These are phyloP conservation scores for Simmondsia chinensis DNA, from an alignment of 148 eudicot genomes.

Conservation along the genomic window DNA sequence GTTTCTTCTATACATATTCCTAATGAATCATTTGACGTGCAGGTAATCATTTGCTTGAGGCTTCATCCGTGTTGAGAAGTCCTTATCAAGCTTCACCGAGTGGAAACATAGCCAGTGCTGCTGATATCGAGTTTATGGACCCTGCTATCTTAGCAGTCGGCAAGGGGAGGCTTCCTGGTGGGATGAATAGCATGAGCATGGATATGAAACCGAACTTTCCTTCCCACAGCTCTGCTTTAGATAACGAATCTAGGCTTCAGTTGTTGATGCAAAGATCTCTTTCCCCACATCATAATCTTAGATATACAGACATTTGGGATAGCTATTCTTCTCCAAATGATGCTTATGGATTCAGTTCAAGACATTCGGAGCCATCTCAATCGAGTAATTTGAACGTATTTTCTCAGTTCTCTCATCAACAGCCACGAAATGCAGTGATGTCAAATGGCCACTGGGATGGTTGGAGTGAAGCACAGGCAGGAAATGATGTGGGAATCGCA, in stretches of 20 bases:
- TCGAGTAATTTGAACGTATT: slow-evolving; percentile 25
- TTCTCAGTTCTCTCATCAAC: slow-evolving; percentile 39
- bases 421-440: slow-evolving; percentile 34
- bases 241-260: slow-evolving; percentile 60
- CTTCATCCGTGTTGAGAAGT: slow-evolving; percentile 42
- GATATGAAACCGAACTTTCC: slow-evolving; percentile 46
- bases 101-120: slow-evolving; percentile 29
- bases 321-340: slow-evolving; percentile 29
- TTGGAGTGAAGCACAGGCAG: slow-evolving; percentile 29
- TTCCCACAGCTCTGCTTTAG: slow-evolving; percentile 44
- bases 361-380: slow-evolving; percentile 48
- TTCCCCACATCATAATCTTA: slow-evolving; percentile 50
- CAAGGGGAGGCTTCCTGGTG: slow-evolving; percentile 61
- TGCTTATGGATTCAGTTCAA: slow-evolving; percentile 46
- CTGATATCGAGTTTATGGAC: slow-evolving; percentile 83
- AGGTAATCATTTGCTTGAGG: slow-evolving; percentile 54
- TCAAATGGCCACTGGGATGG: slow-evolving; percentile 78
- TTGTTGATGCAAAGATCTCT: slow-evolving; percentile 59
- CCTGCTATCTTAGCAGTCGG: slow-evolving; percentile 99
- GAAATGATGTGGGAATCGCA: slow-evolving; percentile 36
- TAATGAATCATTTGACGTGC: too few relatives aligned
- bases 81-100: slow-evolving; percentile 42
- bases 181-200: slow-evolving; percentile 34
- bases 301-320: slow-evolving; percentile 42
- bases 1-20: not conserved